Percentiles rank a stretch among this genome's conserved stretches.
Evolutionary conservation across 1,139 yeast species (phyloP).

Genomic region (Saccharomycopsis phalli): DNA sequence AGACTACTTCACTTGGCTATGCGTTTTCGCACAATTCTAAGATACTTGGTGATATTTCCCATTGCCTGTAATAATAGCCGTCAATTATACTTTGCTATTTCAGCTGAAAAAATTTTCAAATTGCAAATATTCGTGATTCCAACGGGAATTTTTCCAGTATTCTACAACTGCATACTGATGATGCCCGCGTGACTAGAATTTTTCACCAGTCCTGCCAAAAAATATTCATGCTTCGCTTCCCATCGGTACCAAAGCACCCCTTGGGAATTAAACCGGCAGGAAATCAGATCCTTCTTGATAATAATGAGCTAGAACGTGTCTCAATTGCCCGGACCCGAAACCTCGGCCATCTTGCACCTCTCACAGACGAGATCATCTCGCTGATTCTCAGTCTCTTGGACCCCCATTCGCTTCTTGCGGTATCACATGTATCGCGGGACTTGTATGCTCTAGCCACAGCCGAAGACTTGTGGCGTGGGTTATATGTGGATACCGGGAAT

Average conservation of each 20-base stretch:
- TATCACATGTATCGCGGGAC: slow-evolving; percentile 55
- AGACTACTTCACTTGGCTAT: too few relatives aligned
- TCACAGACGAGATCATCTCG: slow-evolving; percentile 54
- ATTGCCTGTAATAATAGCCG: too few relatives aligned
- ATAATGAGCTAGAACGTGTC: slow-evolving; percentile 24
- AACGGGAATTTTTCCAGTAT: too few relatives aligned
- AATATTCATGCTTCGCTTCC: neutral
- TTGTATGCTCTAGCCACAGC: slow-evolving; percentile 63
- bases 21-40: too few relatives aligned
- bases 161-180: too few relatives aligned
- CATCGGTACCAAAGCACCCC: slow-evolving; percentile 43
- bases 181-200: too few relatives aligned
- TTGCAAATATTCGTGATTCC: too few relatives aligned
- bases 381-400: slow-evolving; percentile 38
- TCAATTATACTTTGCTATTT: too few relatives aligned
- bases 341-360: slow-evolving; percentile 44
- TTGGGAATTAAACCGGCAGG: slow-evolving; percentile 70
- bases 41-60: too few relatives aligned
- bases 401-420: slow-evolving; percentile 36
- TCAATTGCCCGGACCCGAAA: slow-evolving; percentile 28
- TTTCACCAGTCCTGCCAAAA: too few relatives aligned
- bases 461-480: slow-evolving; percentile 71
- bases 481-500: slow-evolving; percentile 33
- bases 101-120: too few relatives aligned
- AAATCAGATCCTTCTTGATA: slow-evolving; percentile 33